Evolutionary conservation across 345 rosid genomes (phyloP), one percentile per base, ranked within the genome.

Genomic region (Lepidium didymum): DNA sequence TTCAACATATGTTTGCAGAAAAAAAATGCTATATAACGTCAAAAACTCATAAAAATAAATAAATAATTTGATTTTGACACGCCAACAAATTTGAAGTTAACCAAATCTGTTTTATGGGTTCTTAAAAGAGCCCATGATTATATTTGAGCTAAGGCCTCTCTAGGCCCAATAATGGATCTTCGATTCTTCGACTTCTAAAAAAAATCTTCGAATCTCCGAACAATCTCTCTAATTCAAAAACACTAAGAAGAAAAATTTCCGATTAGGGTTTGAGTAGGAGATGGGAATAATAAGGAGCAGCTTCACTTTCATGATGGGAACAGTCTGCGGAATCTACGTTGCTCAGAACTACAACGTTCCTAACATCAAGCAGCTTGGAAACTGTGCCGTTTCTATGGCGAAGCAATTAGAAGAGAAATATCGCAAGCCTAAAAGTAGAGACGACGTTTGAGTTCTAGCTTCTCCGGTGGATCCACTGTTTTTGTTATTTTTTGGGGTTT

Each of bases 341-440:
- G 96, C 96, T 49, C 96, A 92, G 76, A 92, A 89, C 80, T 92
- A 92, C 85, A 49, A 80, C 77, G 92, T 92, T 40, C 95, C 95
- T 14, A 89, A 87, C 83, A 81, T 92, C 81, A 92, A 73, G 79
- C 77, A 73, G 78, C 75, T 89, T 19, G 78, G 70, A 10, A 40
- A 67, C 79, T 64, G 78, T 11, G 85, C 76, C 29, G 47, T 87
- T 27, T 79, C 84, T 52, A 81, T 63, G 76, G 92, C 87, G 25
- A 87, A 83, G 71, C 75, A 77, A 37, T 8, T 69, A 8, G 92
- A 89, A 67, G 86, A 86, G 79, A 83, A 68, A 70, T 80, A 89
- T 53, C 96, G 90, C 64, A 89, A 89, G 57, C 96, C 87, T 68
- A 81, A 83, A 74, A 69, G 64, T 8, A 78, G 74, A 35, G 74